Evolutionary conservation across 2,329 filamentous ascomycete genomes (phyloP), one percentile per base, ranked within the genome.

Genomic region (Sclerotinia glacialis): DNA sequence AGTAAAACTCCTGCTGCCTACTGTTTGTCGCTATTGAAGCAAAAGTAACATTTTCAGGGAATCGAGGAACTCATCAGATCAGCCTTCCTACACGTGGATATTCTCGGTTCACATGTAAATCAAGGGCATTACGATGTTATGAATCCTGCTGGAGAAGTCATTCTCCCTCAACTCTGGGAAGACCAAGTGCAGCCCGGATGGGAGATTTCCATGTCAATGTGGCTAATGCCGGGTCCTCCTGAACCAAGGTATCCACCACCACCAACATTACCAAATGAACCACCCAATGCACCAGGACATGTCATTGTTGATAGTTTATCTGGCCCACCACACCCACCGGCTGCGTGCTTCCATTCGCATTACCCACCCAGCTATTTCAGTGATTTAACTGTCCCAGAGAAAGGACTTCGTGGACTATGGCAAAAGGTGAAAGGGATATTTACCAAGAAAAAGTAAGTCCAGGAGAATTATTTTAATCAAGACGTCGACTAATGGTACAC

Each of bases 21-120:
- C 12, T 40, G 12, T 28, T 46, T n/a, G 28, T 18, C 67, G 65
- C 67, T 67, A 12, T 60, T 16, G 55, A 34, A 37, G 50, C 70
- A 40, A 40, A 40, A 71, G 78, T 71, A 78, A 69, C 11, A 55
- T 16, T n/a, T 66, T n/a, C 72, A 93, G 89, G 90, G 90, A 23
- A 94, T 95, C 89, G 90, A 94, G 77, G 89, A 92, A 58, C 83
- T 95, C 49, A 93, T 95, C 76, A 90, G 89, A 75, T 90, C 94
- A 79, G 91, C 91, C 21, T 95, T 95, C 75, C 76, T 89, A 23
- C 89, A 93, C 72, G 88, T 95, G 59, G 90, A 93, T 56, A 81
- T 88, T 16, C 86, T 94, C 62, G 90, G 89, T 0, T 87, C 86
- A 14, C 89, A 92, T 72, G 91, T 95, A 31, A 85, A 87, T 69